Evolutionary conservation across 2,329 filamentous ascomycete genomes (phyloP).

Genomic region (Botryotinia convoluta): DNA sequence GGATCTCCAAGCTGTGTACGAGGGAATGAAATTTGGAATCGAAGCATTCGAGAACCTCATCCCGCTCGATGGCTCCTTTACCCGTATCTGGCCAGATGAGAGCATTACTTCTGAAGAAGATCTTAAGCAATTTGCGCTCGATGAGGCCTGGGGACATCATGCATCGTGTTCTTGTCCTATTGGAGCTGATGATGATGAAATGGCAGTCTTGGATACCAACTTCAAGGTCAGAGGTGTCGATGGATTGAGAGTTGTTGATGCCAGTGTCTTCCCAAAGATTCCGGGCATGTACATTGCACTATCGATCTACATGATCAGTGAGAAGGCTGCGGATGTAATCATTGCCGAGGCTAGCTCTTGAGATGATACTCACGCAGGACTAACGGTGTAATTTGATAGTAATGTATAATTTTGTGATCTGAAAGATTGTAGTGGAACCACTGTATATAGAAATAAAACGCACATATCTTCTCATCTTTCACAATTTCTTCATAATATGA

Average conservation of each 20-base stretch:
- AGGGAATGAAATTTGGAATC: conserved; percentile 22
- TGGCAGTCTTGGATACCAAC: conserved; percentile 44
- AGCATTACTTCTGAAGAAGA: conserved; percentile 38
- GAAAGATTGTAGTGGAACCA: neutral
- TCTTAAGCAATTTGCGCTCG: conserved; percentile 48
- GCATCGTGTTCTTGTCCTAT: conserved; percentile 52
- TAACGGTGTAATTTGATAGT: neutral
- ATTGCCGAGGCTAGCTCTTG: conserved; percentile 1
- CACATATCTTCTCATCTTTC: neutral
- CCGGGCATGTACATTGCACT: conserved; percentile 51
- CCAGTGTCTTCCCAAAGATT: conserved; percentile 52
- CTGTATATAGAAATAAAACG: neutral
- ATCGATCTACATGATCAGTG: conserved; percentile 54
- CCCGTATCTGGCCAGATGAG: conserved; percentile 44
- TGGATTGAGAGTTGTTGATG: conserved; percentile 57
- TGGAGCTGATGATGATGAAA: conserved; percentile 48
- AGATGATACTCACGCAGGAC: neutral
- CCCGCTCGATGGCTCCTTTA: conserved; percentile 43
- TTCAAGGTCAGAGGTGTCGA: conserved; percentile 39
- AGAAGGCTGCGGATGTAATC: conserved; percentile 50
- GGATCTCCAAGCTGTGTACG: conserved; percentile 25
- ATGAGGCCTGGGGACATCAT: conserved; percentile 57
- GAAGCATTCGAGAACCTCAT: conserved; percentile 42
- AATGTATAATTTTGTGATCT: neutral
- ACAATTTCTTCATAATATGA: neutral